Evolutionary conservation across 169 alveolate species (phyloP), one percentile per base, ranked within the genome.

Genomic region (Sarcocystis neurona): DNA sequence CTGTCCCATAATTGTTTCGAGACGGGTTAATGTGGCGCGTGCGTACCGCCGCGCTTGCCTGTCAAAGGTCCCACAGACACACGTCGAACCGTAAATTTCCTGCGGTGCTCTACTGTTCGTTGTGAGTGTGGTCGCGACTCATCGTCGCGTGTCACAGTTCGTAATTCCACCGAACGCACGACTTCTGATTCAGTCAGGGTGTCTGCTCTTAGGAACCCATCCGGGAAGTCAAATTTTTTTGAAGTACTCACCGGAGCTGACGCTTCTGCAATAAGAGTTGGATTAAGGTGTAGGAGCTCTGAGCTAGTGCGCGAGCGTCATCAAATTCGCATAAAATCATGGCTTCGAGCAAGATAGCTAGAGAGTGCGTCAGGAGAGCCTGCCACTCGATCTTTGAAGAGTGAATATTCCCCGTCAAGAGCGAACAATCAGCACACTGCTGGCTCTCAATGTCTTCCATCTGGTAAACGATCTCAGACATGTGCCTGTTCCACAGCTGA

Each of bases 231-330:
- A n/a, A n/a, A n/a, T n/a, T n/a, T n/a, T n/a, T n/a, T n/a, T n/a
- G n/a, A n/a, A n/a, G n/a, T 15, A 18, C 75, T n/a, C 23, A 72
- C 82, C 82, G 82, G n/a, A 2, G 82, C 56, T 72, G 56, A n/a
- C 41, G 20, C 82, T 53, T 15, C 37, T 48, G 56, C 27, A 12
- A 23, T 30, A 72, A 56, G 41, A 72, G 53, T 53, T 37, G 15
- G 20, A 56, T 72, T 32, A 72, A 34, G 34, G 82, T 39, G 82
- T 72, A 72, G 56, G 53, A 23, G 10, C 58, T 53, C 82, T 72
- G 82, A 2, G 58, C 47, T 8, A 72, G 39, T 10, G 82, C 82
- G 46, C 32, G 20, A n/a, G 82, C 82, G 82, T 72, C 82, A 39
- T 72, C 43, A 27, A 72, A 6, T 1, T 53, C 82, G 32, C 82